These are phyloP conservation scores for Fusarium clavum DNA, from an alignment of 2,329 filamentous ascomycete genomes.

Conservation along the genomic window DNA sequence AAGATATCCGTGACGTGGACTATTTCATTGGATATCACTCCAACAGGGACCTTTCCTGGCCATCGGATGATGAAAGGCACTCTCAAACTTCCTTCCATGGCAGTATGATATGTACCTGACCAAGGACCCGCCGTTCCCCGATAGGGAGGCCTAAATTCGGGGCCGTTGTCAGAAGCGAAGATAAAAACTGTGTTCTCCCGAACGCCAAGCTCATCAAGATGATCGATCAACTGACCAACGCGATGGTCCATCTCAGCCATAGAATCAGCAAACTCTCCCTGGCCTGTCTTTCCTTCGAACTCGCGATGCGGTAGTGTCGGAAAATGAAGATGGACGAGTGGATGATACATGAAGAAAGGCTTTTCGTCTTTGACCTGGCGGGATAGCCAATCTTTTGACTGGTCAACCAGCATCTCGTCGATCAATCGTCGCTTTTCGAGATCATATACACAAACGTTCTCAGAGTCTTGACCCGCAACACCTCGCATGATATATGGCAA, in stretches of 20 bases:
- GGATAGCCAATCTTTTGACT: constrained; percentile 49
- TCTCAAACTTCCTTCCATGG: constrained; percentile 52
- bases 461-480: constrained; percentile 40
- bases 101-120: constrained; percentile 52
- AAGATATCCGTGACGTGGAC: constrained; percentile 52
- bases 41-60: constrained; percentile 47
- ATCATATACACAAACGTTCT: constrained; percentile 50
- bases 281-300: constrained; percentile 45
- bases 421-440: constrained; percentile 47
- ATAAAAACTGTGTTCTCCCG: constrained; percentile 50
- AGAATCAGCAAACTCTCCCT: constrained; percentile 50
- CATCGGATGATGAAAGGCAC: constrained; percentile 53
- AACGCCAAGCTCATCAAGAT: constrained; percentile 47
- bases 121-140: constrained; percentile 50
- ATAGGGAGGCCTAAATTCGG: constrained; percentile 50
- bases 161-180: constrained; percentile 53
- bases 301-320: constrained; percentile 49
- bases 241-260: constrained; percentile 52
- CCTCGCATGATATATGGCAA: constrained; percentile 52
- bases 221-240: constrained; percentile 49
- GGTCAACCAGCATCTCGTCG: constrained; percentile 50
- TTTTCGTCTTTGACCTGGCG: constrained; percentile 40
- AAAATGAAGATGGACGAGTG: constrained; percentile 51
- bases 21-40: constrained; percentile 46
- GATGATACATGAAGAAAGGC: constrained; percentile 51